Evolutionary conservation across 2,329 filamentous ascomycete genomes (phyloP).

Genomic region (Botryotinia calthae): DNA sequence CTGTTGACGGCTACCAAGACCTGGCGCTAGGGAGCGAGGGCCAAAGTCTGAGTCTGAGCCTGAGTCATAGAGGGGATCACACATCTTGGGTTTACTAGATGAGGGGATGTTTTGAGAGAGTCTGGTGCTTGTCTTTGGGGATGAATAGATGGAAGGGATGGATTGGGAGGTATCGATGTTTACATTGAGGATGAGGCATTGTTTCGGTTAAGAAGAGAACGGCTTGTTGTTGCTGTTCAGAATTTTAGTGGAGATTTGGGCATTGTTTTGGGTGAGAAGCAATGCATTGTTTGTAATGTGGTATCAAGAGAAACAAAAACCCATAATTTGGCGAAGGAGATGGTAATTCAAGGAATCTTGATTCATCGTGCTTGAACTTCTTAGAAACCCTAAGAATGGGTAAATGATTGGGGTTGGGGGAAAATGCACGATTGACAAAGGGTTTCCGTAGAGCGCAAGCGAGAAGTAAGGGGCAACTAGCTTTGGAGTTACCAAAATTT

Average conservation of each 20-base stretch:
- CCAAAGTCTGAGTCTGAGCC: not conserved
- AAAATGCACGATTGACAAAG: not conserved
- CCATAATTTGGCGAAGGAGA: not conserved
- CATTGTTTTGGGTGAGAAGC: not conserved
- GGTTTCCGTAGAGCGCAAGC: not conserved
- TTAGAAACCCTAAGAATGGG: fast-evolving
- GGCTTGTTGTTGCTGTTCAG: not conserved
- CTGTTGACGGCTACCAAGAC: not conserved
- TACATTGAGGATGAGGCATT: not conserved
- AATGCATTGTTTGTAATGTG: not conserved
- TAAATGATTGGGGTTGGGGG: too few relatives aligned
- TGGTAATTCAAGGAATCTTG: not conserved
- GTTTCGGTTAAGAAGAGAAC: not conserved
- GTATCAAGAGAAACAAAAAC: not conserved
- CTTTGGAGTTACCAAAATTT: not conserved
- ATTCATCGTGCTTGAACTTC: fast-evolving
- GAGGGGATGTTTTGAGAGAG: not conserved
- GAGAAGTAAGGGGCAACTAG: not conserved
- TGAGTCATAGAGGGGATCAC: not conserved
- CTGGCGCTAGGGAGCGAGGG: not conserved
- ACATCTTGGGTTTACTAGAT: not conserved
- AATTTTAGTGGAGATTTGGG: not conserved
- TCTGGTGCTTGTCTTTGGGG: not conserved
- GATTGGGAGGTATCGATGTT: not conserved
- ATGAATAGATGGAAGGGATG: not conserved